Conservation (phyloP, 2,329 filamentous ascomycete species). For the Ophiocordyceps camponoti-leonardi region DNA sequence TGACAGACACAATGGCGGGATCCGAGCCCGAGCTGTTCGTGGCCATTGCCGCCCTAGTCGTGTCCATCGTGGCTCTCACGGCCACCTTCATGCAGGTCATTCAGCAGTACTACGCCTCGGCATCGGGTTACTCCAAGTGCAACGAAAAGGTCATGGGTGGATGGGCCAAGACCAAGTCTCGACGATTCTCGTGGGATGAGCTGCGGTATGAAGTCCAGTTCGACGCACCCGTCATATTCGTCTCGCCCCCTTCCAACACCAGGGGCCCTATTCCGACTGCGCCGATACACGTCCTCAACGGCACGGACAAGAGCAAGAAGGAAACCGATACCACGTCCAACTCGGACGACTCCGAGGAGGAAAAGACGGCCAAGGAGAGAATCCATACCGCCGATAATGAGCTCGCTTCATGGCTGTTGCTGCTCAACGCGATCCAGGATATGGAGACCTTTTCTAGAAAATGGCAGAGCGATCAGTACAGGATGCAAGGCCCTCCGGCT, state of each 20-base stretch:
- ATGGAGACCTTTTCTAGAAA: conserved; percentile 29
- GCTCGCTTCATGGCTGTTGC: conserved; percentile 33
- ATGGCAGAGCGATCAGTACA: conserved; percentile 24
- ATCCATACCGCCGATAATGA: conserved; percentile 40
- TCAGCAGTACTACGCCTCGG: conserved; percentile 32
- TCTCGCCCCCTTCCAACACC: conserved; percentile 25
- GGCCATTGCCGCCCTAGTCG: conserved; percentile 25
- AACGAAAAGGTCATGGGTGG: conserved; percentile 28
- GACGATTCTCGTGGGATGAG: conserved; percentile 23
- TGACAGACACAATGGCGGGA: neutral
- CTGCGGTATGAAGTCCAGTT: conserved; percentile 32
- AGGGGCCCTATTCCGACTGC: conserved; percentile 15
- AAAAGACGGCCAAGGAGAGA: conserved; percentile 12
- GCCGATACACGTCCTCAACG: conserved; percentile 20
- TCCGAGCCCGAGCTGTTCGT: conserved; percentile 17
- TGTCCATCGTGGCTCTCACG: conserved; percentile 28
- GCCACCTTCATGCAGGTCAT: conserved; percentile 28
- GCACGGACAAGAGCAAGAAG: conserved; percentile 16
- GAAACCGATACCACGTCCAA: conserved; percentile 16
- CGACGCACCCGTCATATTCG: conserved; percentile 31
- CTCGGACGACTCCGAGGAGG: conserved; percentile 12
- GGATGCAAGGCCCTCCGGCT: conserved; percentile 6
- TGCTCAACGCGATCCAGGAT: conserved; percentile 30
- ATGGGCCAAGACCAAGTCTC: conserved; percentile 23
- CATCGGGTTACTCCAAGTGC: conserved; percentile 30